Base-by-base conservation (phyloP, 345 rosid genomes). In the Arabidopsis suecica region DNA sequence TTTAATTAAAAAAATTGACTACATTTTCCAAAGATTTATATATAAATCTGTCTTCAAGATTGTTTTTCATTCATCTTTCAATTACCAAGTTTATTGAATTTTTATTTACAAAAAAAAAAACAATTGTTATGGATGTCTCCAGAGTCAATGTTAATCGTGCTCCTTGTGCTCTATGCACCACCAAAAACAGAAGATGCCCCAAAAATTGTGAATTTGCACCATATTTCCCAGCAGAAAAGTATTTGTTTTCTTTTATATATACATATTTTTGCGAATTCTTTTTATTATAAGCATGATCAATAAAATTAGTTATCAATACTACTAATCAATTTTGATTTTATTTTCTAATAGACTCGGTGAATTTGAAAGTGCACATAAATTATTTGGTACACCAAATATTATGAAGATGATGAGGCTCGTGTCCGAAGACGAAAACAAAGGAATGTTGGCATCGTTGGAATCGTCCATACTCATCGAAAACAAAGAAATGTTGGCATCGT, bases 361-460 rank as follows among this genome's bases (percentile, higher is more conserved):
- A 0, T 57, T 42, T 22, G 32, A 54, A 55, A 14, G 10, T 41
- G 62, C 62, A 55, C 0, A 40, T 11, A 0, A 40, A n/a, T 6
- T 69, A n/a, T 69, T 57, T 57, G 65, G 65, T 42, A 69, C 56
- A 2, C 8, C 30, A 32, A 44, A 7, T 0, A 69, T 69, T 11
- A 18, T 42, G 0, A 44, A 16, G 20, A 69, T 44, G 65, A 44
- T 69, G 36, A 58, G 3, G 20, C 14, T 2, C 34, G 44, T 45
- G 0, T 6, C 44, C 5, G 1, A 0, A 1, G 56, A 20, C 1
- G 2, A 69, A 32, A 28, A 28, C 3, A 3, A 28, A 28, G 2
- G 1, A 2, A 0, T 7, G 3, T 20, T 69, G 51, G 74, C 74
- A 23, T 23, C 25, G 25, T 23, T 23, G 2, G 25, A 23, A 16